phyloP scores from a whole-genome alignment of 2,329 filamentous ascomycete genomes.

The Hypoxylon sp. region DNA sequence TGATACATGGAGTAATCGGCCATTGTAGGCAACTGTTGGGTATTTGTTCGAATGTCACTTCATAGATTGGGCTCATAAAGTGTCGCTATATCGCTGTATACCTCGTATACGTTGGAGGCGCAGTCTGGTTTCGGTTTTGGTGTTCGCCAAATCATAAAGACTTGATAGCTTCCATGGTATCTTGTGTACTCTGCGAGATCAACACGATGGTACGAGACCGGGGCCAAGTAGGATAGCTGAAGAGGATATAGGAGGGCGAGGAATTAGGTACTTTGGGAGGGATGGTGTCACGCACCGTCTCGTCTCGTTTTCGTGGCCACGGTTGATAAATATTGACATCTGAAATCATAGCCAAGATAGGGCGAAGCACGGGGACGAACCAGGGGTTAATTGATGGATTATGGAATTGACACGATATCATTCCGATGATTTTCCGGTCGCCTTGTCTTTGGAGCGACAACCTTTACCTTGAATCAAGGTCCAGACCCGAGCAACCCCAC shows the following conservation, averaged over 20 bases:
- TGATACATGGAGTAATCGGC: conserved; percentile 69
- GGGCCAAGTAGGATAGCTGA: neutral
- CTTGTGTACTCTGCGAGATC: conserved; percentile 8
- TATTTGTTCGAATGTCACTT: conserved; percentile 6
- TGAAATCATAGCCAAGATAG: conserved; percentile 43
- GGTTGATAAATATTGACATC: conserved; percentile 32
- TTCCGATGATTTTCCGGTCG: conserved; percentile 52
- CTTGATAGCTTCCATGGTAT: conserved; percentile 38
- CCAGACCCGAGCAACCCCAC: conserved; percentile 10
- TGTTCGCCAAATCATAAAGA: conserved; percentile 35
- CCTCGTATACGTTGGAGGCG: conserved; percentile 10
- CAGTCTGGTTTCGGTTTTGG: conserved; percentile 21
- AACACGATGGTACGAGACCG: neutral
- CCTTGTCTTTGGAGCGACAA: neutral
- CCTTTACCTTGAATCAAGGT: neutral
- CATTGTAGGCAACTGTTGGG: conserved; percentile 54
- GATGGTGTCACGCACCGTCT: conserved; percentile 10
- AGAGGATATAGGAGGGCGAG: conserved; percentile 7
- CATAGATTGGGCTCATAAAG: neutral
- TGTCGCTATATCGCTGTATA: conserved; percentile 20
- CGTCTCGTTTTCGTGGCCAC: conserved; percentile 42
- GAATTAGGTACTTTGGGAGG: neutral
- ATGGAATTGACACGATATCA: conserved; percentile 50
- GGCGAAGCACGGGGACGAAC: conserved; percentile 9
- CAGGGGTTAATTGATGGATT: conserved; percentile 18